Base-by-base conservation (phyloP, 768 basidiomycete genomes). In the Exidia glandulosa region DNA sequence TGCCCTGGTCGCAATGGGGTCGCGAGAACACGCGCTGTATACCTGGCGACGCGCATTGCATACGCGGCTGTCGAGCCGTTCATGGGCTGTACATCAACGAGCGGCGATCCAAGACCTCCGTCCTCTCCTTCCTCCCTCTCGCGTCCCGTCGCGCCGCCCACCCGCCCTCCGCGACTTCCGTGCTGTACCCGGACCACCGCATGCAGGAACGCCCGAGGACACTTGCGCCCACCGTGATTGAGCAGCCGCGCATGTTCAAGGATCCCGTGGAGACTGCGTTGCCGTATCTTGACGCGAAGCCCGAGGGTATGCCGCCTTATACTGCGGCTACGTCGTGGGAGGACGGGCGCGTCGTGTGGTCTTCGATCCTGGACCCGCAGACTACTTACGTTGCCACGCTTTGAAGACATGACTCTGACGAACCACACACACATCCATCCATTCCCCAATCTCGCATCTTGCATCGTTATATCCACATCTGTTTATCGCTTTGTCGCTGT, bases 1-100 rank as follows among this genome's bases (percentile, higher is more conserved):
- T 77, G 61, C 60, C 66, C 33, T 85, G 83, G 83, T 63, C 72
- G 2, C 71, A 72, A 29, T 85, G 83, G 83, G 83, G 81, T 14
- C 77, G 78, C 6, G 57, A 37, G 10, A 75, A 74, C 3, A 77
- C 79, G 9, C 77, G 81, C 30, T 66, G 83, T 63, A 64, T 79
- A 34, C 60, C 60, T 32, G 50, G 50, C 50, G 50, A 54, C 25
- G 30, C 50, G 50, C 25, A 29, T 23, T 14, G 16, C 30, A 54
- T 54, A 23, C 50, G 50, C 30, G 50, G 50, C 7, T 54, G 50
- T 29, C 50, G 50, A 23, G 50, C 30, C 25, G 50, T 54, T 4
- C 50, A 54, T 27, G 50, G 16, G 50, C 13, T 12, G 14, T 13
- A 54, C 50, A 25, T n/a, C 12, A 25, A 54, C 25, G 50, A 54